Evolutionary conservation across 2,329 filamentous ascomycete genomes (phyloP).

Genomic region (Orbilia oligospora): DNA sequence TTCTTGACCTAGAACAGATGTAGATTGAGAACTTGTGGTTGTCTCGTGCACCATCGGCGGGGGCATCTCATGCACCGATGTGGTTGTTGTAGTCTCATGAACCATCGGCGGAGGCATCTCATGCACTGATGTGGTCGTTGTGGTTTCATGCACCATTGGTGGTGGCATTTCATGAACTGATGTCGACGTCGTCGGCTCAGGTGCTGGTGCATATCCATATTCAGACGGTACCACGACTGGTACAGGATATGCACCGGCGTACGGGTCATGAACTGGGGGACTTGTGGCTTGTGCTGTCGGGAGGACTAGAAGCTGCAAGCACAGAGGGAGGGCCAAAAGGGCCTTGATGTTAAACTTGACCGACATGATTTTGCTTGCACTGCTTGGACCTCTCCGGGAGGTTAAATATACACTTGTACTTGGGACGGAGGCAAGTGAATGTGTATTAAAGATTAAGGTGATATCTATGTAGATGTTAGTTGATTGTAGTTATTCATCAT

Average conservation of each 20-base stretch:
- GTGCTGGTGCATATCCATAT: conserved; percentile 41
- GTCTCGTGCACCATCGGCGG: conserved; percentile 32
- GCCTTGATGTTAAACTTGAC: conserved; percentile 41
- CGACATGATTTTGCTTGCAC: conserved; percentile 31
- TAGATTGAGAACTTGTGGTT: conserved; percentile 9
- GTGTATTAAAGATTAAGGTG: conserved; percentile 27
- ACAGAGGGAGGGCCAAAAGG: conserved; percentile 50
- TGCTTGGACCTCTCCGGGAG: conserved; percentile 56
- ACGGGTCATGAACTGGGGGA: conserved; percentile 25
- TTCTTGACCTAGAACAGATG: conserved; percentile 18
- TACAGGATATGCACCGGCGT: conserved; percentile 21
- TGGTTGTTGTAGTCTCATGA: conserved; percentile 10
- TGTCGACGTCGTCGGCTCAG: conserved; percentile 31
- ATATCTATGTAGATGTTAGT: conserved; percentile 1
- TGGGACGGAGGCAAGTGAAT: not conserved
- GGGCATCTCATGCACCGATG: conserved; percentile 42
- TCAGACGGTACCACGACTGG: conserved; percentile 27
- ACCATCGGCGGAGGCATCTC: conserved; percentile 45
- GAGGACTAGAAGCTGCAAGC: conserved; percentile 48
- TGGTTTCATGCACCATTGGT: conserved; percentile 24
- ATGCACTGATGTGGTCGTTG: conserved; percentile 22
- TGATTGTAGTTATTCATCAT: not conserved
- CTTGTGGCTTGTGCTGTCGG: conserved; percentile 34
- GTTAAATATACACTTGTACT: conserved; percentile 18
- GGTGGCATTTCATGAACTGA: conserved; percentile 47